Evolutionary conservation across 441 rosid genomes (phyloP).

Genomic region (Metrosideros polymorpha): DNA sequence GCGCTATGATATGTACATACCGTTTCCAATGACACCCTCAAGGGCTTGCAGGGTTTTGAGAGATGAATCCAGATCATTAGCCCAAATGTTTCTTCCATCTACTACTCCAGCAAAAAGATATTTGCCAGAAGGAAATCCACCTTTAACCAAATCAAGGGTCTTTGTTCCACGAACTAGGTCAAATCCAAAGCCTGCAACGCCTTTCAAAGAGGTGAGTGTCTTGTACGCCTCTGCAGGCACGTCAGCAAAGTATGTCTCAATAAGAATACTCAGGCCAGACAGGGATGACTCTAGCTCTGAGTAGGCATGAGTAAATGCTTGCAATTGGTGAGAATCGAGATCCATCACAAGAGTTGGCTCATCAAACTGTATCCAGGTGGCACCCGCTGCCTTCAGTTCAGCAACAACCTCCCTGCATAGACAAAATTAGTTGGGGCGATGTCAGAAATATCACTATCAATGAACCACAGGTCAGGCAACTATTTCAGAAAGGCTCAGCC

Average conservation of each 20-base stretch:
- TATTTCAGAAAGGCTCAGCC: neutral
- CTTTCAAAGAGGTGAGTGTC: constrained; percentile 83
- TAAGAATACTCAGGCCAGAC: constrained; percentile 73
- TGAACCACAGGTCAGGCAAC: neutral
- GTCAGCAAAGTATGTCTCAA: constrained; percentile 95
- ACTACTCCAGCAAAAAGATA: constrained; percentile 93
- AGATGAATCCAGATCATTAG: constrained; percentile 83
- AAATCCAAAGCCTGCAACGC: constrained; percentile 75
- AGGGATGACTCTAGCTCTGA: constrained; percentile 70
- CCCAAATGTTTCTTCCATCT: constrained; percentile 99
- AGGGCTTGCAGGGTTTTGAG: constrained; percentile 46
- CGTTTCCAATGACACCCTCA: constrained; percentile 78
- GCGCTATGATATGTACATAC: constrained; percentile 11
- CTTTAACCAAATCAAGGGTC: constrained; percentile 73
- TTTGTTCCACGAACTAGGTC: constrained; percentile 88
- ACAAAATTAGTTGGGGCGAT: neutral
- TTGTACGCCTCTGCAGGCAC: constrained; percentile 73
- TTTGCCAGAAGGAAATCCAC: constrained; percentile 71
- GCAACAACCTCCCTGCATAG: constrained; percentile 63
- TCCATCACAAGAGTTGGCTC: constrained; percentile 90
- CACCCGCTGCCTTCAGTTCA: constrained; percentile 94
- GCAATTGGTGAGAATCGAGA: constrained; percentile 73
- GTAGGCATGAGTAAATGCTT: constrained; percentile 74
- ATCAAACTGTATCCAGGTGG: constrained; percentile 91
- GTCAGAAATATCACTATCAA: neutral